phyloP scores from a whole-genome alignment of 73 alveolate species.

The Tetrahymena thermophila region DNA sequence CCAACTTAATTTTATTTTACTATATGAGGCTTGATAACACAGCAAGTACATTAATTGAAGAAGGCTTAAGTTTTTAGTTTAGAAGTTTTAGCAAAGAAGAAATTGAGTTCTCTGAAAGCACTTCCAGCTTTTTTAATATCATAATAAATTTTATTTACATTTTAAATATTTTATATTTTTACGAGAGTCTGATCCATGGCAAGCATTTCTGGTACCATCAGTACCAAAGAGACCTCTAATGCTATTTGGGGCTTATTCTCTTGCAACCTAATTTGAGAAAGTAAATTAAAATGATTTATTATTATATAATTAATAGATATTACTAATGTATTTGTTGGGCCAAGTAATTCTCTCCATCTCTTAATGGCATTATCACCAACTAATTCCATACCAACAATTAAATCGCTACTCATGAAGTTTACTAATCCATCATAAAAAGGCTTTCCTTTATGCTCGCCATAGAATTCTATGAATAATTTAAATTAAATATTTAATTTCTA shows the following conservation, averaged over 20 bases:
- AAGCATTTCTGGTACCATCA: constrained; percentile 90
- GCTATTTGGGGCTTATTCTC: constrained; percentile 83
- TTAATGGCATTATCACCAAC: constrained; percentile 84
- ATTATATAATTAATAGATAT: not conserved
- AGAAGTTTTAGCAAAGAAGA: constrained; percentile 70
- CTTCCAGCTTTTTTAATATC: constrained; percentile 50
- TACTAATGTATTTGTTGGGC: constrained; percentile 83
- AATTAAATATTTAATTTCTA: not conserved
- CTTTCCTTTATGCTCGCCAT: constrained; percentile 81
- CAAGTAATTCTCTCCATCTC: constrained; percentile 86
- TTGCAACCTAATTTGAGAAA: constrained; percentile 53
- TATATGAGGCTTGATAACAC: constrained; percentile 92
- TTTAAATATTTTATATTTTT: not conserved
- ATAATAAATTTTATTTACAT: not conserved
- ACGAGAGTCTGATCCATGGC: constrained; percentile 87
- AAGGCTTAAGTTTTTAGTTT: constrained; percentile 66
- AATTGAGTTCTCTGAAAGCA: constrained; percentile 81
- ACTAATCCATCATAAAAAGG: constrained; percentile 77
- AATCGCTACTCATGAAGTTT: constrained; percentile 84
- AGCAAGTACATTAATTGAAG: constrained; percentile 87
- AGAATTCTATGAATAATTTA: constrained; percentile 43
- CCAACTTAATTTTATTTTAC: constrained; percentile 83
- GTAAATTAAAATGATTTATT: not conserved
- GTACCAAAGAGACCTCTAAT: constrained; percentile 93
- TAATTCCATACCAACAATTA: constrained; percentile 88